A percentile compares a stretch with the other conserved stretches of the same genome.
Conservation (phyloP, 768 basidiomycete species). For the Termitomyces heimii region DNA sequence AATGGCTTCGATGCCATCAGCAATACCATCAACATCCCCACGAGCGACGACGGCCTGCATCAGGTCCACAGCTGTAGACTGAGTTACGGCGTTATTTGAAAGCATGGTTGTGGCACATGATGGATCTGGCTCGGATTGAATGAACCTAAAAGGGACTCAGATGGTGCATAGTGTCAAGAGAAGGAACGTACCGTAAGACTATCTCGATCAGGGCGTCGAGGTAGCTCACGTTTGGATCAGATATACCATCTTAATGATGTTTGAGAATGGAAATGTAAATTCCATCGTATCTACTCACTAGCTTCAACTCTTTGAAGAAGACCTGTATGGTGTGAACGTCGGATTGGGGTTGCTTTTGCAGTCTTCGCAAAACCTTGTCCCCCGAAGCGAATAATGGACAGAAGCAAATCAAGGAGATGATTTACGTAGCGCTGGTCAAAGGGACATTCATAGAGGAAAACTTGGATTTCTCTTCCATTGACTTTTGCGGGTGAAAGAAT, state of each 20-base stretch:
- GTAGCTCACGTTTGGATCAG: constrained; percentile 58
- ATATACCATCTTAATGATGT: constrained; percentile 25
- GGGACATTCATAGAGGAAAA: constrained; percentile 62
- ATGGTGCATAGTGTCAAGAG: background rate
- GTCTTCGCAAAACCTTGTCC: constrained; percentile 84
- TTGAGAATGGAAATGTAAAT: constrained; percentile 1
- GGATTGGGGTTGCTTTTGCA: constrained; percentile 57
- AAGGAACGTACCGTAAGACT: constrained; percentile 54
- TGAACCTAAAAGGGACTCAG: constrained; percentile 40
- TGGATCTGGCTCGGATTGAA: constrained; percentile 71
- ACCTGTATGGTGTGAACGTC: constrained; percentile 57
- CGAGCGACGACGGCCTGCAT: constrained; percentile 78
- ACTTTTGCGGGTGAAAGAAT: constrained; percentile 43
- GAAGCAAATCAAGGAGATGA: constrained; percentile 72
- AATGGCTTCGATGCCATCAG: constrained; percentile 63
- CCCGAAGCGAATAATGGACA: constrained; percentile 79
- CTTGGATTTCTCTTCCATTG: constrained; percentile 60
- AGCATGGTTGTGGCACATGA: constrained; percentile 45
- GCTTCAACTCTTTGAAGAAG: constrained; percentile 56
- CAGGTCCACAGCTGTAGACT: constrained; percentile 73
- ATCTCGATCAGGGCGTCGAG: constrained; percentile 73
- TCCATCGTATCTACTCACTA: constrained; percentile 32
- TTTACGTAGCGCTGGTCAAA: constrained; percentile 73
- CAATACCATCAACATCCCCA: constrained; percentile 65
- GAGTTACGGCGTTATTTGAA: constrained; percentile 56